Base-by-base conservation (phyloP, 441 rosid species). In the Arabidopsis lyrata region DNA sequence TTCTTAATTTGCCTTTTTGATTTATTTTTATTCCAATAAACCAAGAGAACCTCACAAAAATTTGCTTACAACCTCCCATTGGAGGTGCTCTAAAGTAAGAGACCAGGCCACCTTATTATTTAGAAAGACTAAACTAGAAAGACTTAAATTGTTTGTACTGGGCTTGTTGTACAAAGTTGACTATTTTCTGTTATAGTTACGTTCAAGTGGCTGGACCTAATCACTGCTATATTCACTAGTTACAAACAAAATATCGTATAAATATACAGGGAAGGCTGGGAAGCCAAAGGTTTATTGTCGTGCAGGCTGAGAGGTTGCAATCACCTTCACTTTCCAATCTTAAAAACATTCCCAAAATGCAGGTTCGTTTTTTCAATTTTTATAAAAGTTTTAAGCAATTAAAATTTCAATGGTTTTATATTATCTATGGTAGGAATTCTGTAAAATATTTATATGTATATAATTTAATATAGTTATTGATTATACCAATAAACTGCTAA, bases 71-170 rank as follows among this genome's bases (percentile, higher is more conserved):
- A n/a, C n/a, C n/a, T n/a, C n/a, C n/a, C n/a, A n/a, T n/a, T n/a
- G n/a, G n/a, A n/a, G n/a, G n/a, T n/a, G n/a, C n/a, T n/a, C 35
- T 63, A 63, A 45, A 63, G 27, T 44, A 63, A 62, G 38, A 42
- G 66, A 44, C 53, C 38, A 15, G 9, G 4, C 49, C 50, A 20
- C 10, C 5, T 47, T 47, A 47, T 32, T 16, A 63, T 47, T 16
- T 47, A 47, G 45, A 49, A 48, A 38, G 60, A 66, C 71, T 36
- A 14, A 42, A n/a, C 18, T 44, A 14, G 16, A 39, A 66, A 67
- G 72, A 67, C 48, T 68, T 1, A 52, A 10, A 11, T 39, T 50
- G 59, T 22, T 10, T 53, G 16, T 3, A 29, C 4, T 36, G 7
- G 63, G 20, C 53, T 44, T 27, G 54, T 22, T n/a, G 0, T 8